Percentiles rank a stretch among this genome's conserved stretches.
These are phyloP conservation scores for Fusarium phyllophilum DNA, from an alignment of 2,329 filamentous ascomycete genomes.

Conservation along the genomic window DNA sequence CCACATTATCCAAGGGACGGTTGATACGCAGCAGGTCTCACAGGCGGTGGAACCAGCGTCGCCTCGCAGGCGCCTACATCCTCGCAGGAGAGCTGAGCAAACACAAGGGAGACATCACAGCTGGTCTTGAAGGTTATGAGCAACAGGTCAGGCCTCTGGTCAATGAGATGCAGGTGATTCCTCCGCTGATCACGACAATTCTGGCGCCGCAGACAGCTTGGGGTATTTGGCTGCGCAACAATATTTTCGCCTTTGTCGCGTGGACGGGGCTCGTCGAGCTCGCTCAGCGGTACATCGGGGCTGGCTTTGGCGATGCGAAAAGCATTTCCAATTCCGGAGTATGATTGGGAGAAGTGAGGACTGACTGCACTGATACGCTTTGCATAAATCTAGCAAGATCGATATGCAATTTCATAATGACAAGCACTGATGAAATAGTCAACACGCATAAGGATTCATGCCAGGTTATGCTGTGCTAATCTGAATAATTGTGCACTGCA, in stretches of 20 bases:
- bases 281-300: constrained; percentile 42
- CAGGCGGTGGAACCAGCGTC: constrained; percentile 59
- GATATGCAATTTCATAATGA: background rate
- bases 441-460: background rate
- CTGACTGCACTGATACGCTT: background rate
- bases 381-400: background rate
- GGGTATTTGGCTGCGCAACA: constrained; percentile 58
- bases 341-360: constrained; percentile 38
- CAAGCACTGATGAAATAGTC: background rate
- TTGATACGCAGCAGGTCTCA: constrained; percentile 57
- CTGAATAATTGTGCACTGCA: background rate
- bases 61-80: constrained; percentile 61
- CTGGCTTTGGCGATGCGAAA: constrained; percentile 30
- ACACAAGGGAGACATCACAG: constrained; percentile 40
- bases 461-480: background rate
- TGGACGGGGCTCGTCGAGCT: constrained; percentile 49
- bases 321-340: constrained; percentile 52
- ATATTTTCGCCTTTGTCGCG: constrained; percentile 52
- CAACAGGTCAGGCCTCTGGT: constrained; percentile 54
- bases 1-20: constrained; percentile 51
- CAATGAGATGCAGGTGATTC: constrained; percentile 48
- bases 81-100: constrained; percentile 58
- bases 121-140: constrained; percentile 55
- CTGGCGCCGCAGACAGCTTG: constrained; percentile 57
- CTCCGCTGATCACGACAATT: constrained; percentile 47